phyloP scores from a whole-genome alignment of 345 rosid species.

The Populus davidiana region DNA sequence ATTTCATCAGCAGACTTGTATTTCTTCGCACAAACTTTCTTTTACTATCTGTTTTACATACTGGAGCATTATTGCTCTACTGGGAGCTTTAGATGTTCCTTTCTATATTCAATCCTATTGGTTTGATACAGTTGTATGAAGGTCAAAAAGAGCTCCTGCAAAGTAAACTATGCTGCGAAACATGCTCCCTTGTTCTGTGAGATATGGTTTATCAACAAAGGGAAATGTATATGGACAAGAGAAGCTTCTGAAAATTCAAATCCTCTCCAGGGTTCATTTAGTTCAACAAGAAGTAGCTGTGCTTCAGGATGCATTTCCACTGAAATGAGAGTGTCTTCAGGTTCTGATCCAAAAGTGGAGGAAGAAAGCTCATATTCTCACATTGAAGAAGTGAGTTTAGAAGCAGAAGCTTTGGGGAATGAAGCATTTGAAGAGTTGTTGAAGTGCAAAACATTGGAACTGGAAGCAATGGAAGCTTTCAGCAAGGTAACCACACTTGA shows the following conservation, averaged over 20 bases:
- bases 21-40: not conserved
- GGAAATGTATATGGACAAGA: constrained; percentile 54
- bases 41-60: not conserved
- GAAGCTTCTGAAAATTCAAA: constrained; percentile 41
- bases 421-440: constrained; percentile 35
- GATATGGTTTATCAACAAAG: constrained; percentile 66
- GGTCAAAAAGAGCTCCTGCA: constrained; percentile 48
- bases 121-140: constrained; percentile 45
- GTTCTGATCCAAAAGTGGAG: constrained; percentile 34
- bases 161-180: constrained; percentile 47
- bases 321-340: constrained; percentile 33
- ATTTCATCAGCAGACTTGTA: not conserved
- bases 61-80: not conserved
- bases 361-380: constrained; percentile 32
- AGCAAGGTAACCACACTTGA: constrained; percentile 41
- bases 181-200: constrained; percentile 53
- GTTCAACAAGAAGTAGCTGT: constrained; percentile 25
- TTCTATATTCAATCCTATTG: constrained; percentile 9
- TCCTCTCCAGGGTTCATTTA: constrained; percentile 17
- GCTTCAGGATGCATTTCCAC: constrained; percentile 29
- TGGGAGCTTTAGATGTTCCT: not conserved
- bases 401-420: constrained; percentile 33
- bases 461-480: constrained; percentile 42
- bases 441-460: constrained; percentile 39
- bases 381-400: constrained; percentile 28